Base-by-base conservation (phyloP, 2,329 filamentous ascomycete species). In the Orbilia ellipsospora region DNA sequence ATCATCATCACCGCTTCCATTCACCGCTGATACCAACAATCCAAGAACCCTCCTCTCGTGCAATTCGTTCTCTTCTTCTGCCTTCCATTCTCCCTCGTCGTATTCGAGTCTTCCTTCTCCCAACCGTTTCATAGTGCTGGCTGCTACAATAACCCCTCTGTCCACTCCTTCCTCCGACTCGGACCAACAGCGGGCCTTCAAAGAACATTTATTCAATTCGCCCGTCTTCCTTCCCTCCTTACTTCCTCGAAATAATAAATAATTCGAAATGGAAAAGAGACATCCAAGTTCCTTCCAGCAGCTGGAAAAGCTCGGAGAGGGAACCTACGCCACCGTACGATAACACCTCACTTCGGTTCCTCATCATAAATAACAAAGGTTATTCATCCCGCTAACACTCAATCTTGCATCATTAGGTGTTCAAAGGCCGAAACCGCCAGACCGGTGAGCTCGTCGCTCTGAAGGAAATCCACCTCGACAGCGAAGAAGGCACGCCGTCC, bases 241-340 rank as follows among this genome's bases (percentile, higher is more conserved):
- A n/a, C 16, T 52, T 13, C 51, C 18, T 4, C 23, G 23, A n/a
- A 48, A 18, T 13, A 36, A 44, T 44, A 44, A 18, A 18, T 51
- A 55, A 16, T 48, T 44, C 28, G 64, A 23, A 23, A 79, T 78
- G 77, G 76, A 98, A 81, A 92, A 96, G 83, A 87, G 92, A 81
- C 93, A 97, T 81, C 94, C 94, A 68, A 96, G 92, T 85, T 98
- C 94, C 77, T 99, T 99, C 86, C 94, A 98, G 87, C 95, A 98
- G 89, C 88, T 98, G 83, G 95, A 99, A 84, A 99, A 94, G 91
- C 88, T 99, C 79, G 95, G 95, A 81, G 95, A 99, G 86, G 95
- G 95, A 77, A 99, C 95, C 36, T 99, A 99, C 88, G 95, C 95
- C 40, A 99, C 95, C 40, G 95, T 97, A 86, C 81, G 89, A 84